Evolutionary conservation across 2,329 filamentous ascomycete species (phyloP).

Genomic region (Albophoma yamanashiensis): DNA sequence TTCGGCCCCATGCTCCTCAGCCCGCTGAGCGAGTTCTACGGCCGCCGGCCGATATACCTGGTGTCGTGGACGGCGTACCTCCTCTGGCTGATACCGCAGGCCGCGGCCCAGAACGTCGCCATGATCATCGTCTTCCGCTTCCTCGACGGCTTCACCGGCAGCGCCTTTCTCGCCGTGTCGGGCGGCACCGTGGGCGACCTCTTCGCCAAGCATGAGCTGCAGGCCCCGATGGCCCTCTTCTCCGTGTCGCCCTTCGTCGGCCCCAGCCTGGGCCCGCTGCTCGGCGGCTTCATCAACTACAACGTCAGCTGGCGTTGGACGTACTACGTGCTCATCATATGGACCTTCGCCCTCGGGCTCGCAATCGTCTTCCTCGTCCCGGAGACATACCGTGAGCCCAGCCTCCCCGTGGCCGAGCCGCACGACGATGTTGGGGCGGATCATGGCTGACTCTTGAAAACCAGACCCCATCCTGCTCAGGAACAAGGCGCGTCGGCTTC

Average conservation of each 20-base stretch:
- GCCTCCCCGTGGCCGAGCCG: neutral
- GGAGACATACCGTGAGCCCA: constrained; percentile 64
- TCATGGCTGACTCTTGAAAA: neutral
- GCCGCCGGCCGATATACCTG: constrained; percentile 71
- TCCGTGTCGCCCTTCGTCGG: constrained; percentile 55
- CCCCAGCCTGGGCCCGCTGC: constrained; percentile 45
- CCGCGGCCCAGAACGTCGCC: constrained; percentile 69
- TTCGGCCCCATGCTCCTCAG: constrained; percentile 52
- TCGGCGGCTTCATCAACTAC: constrained; percentile 77
- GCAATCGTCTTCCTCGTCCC: constrained; percentile 65
- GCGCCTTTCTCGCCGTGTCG: constrained; percentile 60
- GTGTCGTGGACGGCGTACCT: constrained; percentile 63
- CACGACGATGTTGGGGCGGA: too few species aligned
- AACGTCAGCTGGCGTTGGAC: constrained; percentile 69
- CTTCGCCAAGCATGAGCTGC: constrained; percentile 57
- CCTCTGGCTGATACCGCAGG: constrained; percentile 72
- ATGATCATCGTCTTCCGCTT: constrained; percentile 74
- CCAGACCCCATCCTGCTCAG: constrained; percentile 58
- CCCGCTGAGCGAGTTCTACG: constrained; percentile 68
- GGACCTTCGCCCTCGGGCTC: constrained; percentile 54
- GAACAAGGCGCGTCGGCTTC: constrained; percentile 57
- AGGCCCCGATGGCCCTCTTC: constrained; percentile 76
- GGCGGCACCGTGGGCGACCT: constrained; percentile 80
- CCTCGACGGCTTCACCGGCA: constrained; percentile 62
- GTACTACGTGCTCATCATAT: constrained; percentile 78